Conservation (phyloP, 768 basidiomycete genomes). For the Omphalotus guepiniiformis region DNA sequence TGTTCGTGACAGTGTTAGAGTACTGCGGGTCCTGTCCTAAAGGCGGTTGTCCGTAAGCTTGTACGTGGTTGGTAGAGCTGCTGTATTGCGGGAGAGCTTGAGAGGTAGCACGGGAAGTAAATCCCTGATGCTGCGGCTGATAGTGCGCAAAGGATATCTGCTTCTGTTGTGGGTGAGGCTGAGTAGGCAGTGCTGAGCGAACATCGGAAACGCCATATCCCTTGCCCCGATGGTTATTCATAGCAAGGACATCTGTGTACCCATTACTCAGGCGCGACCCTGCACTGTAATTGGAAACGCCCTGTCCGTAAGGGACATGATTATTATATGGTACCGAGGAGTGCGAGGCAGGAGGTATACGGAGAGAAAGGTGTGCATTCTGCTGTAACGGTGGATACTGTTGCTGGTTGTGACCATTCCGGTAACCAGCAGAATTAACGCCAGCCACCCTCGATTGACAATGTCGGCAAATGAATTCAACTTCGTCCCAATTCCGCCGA, state of each 20-base stretch:
- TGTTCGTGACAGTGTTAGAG: background rate
- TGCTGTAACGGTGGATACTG: background rate
- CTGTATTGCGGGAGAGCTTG: background rate
- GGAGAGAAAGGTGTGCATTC: constrained; percentile 8
- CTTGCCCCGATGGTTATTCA: background rate
- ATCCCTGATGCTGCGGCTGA: constrained; percentile 39
- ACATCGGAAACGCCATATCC: background rate
- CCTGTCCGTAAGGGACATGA: constrained; percentile 7
- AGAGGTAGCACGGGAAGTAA: constrained; percentile 17
- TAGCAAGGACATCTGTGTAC: background rate
- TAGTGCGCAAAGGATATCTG: constrained; percentile 43
- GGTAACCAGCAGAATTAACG: background rate
- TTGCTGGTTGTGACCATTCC: background rate
- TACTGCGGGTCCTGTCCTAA: background rate
- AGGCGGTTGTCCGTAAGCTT: background rate
- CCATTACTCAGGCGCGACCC: background rate
- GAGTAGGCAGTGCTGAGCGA: background rate
- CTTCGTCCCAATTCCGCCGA: constrained; percentile 79
- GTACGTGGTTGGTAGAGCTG: background rate
- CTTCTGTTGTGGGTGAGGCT: constrained; percentile 3
- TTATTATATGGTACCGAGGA: background rate
- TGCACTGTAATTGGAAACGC: background rate
- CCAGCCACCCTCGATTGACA: constrained; percentile 35
- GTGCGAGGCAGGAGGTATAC: background rate
- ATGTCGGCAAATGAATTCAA: constrained; percentile 71